Conservation (phyloP, 495 filamentous ascomycete genomes). For the Halenospora varia region DNA sequence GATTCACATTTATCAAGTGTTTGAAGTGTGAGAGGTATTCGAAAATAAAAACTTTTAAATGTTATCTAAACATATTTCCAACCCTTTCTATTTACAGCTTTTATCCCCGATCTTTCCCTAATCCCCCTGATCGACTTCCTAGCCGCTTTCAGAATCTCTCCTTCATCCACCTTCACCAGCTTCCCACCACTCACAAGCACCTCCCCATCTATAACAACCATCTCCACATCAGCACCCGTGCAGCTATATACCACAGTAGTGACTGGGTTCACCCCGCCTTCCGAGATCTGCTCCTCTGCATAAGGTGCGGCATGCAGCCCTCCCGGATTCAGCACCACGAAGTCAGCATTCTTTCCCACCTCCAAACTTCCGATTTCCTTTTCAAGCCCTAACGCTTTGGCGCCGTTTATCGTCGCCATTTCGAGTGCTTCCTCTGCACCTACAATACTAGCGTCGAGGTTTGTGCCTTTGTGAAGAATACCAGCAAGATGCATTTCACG, state of each 20-base stretch:
- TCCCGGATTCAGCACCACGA: slow-evolving; percentile 33
- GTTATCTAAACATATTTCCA: slow-evolving; percentile 19
- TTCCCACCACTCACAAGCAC: slow-evolving; percentile 12
- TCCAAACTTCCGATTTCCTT: slow-evolving; percentile 45
- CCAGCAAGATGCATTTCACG: slow-evolving; percentile 22
- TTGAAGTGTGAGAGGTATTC: too few relatives aligned
- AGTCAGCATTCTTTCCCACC: slow-evolving; percentile 52
- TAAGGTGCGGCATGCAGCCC: slow-evolving; percentile 10
- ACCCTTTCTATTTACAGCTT: slow-evolving; percentile 10
- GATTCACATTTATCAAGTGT: too few relatives aligned
- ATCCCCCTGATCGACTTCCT: slow-evolving; percentile 16
- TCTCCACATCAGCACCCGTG: slow-evolving; percentile 17
- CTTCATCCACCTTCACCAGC: slow-evolving; percentile 16
- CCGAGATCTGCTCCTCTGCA: slow-evolving; percentile 9
- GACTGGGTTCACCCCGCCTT: slow-evolving; percentile 15
- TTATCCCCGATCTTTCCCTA: slow-evolving; percentile 15
- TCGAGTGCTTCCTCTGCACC: slow-evolving; percentile 16
- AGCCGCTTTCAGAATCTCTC: slow-evolving; percentile 11
- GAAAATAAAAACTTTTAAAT: not conserved
- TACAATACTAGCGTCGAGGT: slow-evolving; percentile 10
- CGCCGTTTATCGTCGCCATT: slow-evolving; percentile 29
- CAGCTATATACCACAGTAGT: slow-evolving; percentile 20
- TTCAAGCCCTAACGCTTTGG: slow-evolving; percentile 45
- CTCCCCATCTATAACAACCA: slow-evolving; percentile 22
- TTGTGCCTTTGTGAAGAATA: slow-evolving; percentile 18